These are phyloP conservation scores for Pseudocercospora pini-densiflorae DNA, from an alignment of 2,329 filamentous ascomycete genomes.

Conservation along the genomic window DNA sequence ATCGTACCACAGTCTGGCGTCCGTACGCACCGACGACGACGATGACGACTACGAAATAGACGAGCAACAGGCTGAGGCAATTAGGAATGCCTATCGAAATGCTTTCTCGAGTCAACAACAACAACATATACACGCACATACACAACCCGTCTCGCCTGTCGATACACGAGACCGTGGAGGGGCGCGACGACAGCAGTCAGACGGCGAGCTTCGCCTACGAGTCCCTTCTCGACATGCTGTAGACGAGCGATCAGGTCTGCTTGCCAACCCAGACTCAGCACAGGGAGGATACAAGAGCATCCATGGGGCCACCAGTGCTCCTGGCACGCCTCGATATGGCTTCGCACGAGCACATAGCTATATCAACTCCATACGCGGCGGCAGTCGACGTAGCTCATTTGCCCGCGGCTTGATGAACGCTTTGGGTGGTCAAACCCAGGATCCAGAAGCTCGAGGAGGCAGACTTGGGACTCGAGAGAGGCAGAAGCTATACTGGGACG, in stretches of 20 bases:
- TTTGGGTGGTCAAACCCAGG: slow-evolving; percentile 25
- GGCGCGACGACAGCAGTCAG: slow-evolving; percentile 31
- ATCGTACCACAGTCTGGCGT: slow-evolving; percentile 34
- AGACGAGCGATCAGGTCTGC: slow-evolving; percentile 55
- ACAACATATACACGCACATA: slow-evolving; percentile 26
- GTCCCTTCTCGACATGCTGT: slow-evolving; percentile 35
- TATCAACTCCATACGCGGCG: slow-evolving; percentile 30
- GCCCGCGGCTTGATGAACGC: slow-evolving; percentile 37
- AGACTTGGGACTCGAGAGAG: slow-evolving; percentile 64
- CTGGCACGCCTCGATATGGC: slow-evolving; percentile 35
- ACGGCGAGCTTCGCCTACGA: slow-evolving; percentile 41
- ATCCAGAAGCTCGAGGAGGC: slow-evolving; percentile 16
- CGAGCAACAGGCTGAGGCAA: slow-evolving; percentile 37
- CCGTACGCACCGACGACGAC: slow-evolving; percentile 42
- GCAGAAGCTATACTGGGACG: slow-evolving; percentile 71
- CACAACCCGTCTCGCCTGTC: slow-evolving; percentile 37
- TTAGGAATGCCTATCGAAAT: slow-evolving; percentile 42
- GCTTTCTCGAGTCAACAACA: slow-evolving; percentile 35
- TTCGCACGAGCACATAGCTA: slow-evolving; percentile 42
- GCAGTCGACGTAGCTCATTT: slow-evolving; percentile 55
- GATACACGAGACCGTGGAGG: slow-evolving; percentile 30
- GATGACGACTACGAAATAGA: slow-evolving; percentile 38
- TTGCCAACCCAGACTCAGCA: slow-evolving; percentile 42
- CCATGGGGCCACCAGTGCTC: slow-evolving; percentile 24
- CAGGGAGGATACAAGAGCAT: slow-evolving; percentile 31